A percentile compares a stretch with the other conserved stretches of the same genome.
Conservation (phyloP, 2,329 filamentous ascomycete genomes). For the Pyrenochaeta sp. region DNA sequence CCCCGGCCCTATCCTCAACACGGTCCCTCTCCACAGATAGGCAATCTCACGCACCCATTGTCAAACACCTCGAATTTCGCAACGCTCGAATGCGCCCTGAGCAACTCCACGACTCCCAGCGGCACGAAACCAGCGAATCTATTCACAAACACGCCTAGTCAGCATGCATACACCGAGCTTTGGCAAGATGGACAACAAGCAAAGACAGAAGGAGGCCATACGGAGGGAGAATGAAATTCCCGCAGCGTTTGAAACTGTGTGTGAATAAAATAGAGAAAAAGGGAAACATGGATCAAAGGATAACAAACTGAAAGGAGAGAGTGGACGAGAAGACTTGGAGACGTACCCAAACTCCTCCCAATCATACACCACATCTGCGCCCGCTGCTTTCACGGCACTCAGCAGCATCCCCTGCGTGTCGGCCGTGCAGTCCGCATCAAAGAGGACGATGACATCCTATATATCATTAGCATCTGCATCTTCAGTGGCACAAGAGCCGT, state of each 20-base stretch:
- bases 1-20: slow-evolving; percentile 14
- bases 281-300: too few species aligned
- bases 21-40: slow-evolving; percentile 22
- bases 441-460: slow-evolving; percentile 21
- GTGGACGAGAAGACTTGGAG: too few species aligned
- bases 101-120: slow-evolving; percentile 13
- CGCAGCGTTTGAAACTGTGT: too few species aligned
- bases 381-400: slow-evolving; percentile 11
- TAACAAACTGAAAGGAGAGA: too few species aligned
- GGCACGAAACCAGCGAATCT: slow-evolving; percentile 26
- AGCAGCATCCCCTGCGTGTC: slow-evolving; percentile 7
- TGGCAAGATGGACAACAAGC: background rate
- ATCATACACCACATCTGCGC: slow-evolving; percentile 16
- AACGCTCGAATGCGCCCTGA: slow-evolving; percentile 8
- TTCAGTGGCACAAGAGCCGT: too few species aligned
- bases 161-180: background rate
- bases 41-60: slow-evolving; percentile 21
- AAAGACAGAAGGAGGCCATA: background rate
- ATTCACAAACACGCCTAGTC: background rate
- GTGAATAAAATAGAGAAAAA: too few species aligned
- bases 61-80: slow-evolving; percentile 12
- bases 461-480: background rate
- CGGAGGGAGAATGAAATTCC: background rate
- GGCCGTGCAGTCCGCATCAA: background rate
- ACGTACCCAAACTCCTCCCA: slow-evolving; percentile 20